phyloP scores from a whole-genome alignment of 345 rosid species.

The Brassica cretica region DNA sequence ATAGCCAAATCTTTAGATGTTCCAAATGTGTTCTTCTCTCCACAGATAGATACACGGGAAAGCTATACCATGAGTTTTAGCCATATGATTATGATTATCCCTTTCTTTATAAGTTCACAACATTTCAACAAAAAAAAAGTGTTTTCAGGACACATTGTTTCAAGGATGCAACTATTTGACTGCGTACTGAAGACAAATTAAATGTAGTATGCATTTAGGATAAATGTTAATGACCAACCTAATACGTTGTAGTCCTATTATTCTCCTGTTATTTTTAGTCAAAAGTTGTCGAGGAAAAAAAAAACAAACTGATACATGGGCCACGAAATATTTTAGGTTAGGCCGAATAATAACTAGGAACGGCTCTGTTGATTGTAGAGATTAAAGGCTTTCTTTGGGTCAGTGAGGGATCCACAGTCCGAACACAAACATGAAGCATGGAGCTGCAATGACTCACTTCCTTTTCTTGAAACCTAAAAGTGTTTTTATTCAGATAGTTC shows the following conservation, averaged over 20 bases:
- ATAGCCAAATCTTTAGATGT: not conserved
- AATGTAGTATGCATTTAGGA: not conserved
- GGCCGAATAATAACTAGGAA: not conserved
- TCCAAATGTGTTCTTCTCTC: not conserved
- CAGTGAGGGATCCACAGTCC: not conserved
- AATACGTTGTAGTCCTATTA: not conserved
- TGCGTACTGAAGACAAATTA: not conserved
- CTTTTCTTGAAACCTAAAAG: slow-evolving; percentile 72
- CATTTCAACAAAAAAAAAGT: not conserved
- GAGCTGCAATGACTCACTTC: slow-evolving; percentile 93
- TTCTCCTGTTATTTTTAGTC: not conserved
- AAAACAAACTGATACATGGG: not conserved
- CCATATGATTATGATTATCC: not conserved
- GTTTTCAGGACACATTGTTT: not conserved
- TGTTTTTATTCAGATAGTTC: slow-evolving; percentile 74
- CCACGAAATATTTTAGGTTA: not conserved
- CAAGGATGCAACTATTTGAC: not conserved
- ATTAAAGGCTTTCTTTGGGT: not conserved
- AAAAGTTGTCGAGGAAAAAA: not conserved
- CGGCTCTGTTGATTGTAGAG: not conserved
- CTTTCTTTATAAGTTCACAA: not conserved
- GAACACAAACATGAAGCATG: slow-evolving; percentile 41
- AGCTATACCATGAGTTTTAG: not conserved
- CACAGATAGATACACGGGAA: not conserved
- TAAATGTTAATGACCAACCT: not conserved